Evolutionary conservation across 1,139 yeast species (phyloP).

Genomic region (Magnusiomyces paraingens): DNA sequence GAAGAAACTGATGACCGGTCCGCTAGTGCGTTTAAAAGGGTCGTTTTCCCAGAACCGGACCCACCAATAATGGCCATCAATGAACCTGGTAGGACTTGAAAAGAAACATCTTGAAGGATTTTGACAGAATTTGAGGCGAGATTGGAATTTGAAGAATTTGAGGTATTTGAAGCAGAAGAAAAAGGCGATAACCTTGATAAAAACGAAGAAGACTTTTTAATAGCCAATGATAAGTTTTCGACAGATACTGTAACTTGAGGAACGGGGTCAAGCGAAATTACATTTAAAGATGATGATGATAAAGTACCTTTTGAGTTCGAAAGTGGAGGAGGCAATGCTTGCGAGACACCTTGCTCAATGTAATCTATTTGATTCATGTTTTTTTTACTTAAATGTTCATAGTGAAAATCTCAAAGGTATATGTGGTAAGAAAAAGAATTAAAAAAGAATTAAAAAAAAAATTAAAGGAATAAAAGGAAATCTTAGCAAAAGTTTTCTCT

Average conservation of each 20-base stretch:
- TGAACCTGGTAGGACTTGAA: slow-evolving; percentile 48
- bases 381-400: no score
- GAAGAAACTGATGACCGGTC: slow-evolving; percentile 43
- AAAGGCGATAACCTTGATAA: neutral
- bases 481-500: no score
- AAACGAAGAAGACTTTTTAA: no score
- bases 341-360: no score
- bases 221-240: neutral
- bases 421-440: no score
- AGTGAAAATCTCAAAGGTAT: no score
- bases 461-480: no score
- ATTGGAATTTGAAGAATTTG: neutral
- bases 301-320: no score
- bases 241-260: neutral
- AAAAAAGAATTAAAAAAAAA: no score
- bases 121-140: neutral
- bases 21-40: slow-evolving; percentile 66
- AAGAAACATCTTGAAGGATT: slow-evolving; percentile 43
- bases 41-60: slow-evolving; percentile 84
- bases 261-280: neutral
- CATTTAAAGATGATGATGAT: no score
- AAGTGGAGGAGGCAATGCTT: no score
- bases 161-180: neutral
- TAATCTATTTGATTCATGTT: no score
- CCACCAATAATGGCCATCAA: slow-evolving; percentile 75